Evolutionary conservation across 495 filamentous ascomycete genomes (phyloP).

Genomic region (Lasiosphaeria miniovina): DNA sequence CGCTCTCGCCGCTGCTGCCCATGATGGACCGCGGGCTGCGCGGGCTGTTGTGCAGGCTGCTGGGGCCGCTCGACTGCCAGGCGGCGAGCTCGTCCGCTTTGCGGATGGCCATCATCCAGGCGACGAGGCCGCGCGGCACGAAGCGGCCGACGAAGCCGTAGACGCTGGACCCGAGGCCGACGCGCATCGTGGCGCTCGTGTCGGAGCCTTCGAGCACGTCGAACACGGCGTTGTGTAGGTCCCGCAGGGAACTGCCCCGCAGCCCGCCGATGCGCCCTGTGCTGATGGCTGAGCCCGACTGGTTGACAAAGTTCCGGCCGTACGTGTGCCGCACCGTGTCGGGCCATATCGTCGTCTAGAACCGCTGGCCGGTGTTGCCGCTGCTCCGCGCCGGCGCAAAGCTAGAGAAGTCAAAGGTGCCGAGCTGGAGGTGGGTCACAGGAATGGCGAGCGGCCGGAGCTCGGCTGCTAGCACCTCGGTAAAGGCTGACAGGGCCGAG

Average conservation of each 20-base stretch:
- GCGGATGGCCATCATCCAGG: conserved; percentile 82
- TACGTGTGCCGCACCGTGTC: conserved; percentile 51
- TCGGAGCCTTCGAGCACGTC: conserved; percentile 65
- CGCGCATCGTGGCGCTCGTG: conserved; percentile 57
- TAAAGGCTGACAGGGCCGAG: conserved; percentile 77
- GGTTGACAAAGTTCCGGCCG: conserved; percentile 54
- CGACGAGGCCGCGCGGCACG: conserved; percentile 74
- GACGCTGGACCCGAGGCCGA: conserved; percentile 74
- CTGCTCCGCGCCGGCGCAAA: conserved; percentile 42
- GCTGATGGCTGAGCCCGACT: conserved; percentile 44
- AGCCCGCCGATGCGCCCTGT: conserved; percentile 43
- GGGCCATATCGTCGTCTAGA: conserved; percentile 58
- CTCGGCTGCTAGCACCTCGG: conserved; percentile 70
- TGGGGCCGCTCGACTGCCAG: too few relatives aligned
- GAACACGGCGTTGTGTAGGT: conserved; percentile 80
- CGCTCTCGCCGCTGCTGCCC: conserved; percentile 26
- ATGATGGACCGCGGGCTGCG: conserved; percentile 13
- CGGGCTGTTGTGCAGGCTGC: conserved; percentile 28
- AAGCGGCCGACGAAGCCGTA: conserved; percentile 86
- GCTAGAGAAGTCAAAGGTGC: conserved; percentile 68
- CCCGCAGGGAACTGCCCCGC: conserved; percentile 65
- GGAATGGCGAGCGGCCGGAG: conserved; percentile 64
- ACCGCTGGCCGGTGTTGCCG: conserved; percentile 31
- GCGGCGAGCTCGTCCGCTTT: conserved; percentile 48
- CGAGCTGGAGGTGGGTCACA: conserved; percentile 81